Evolutionary conservation across 768 basidiomycete species (phyloP).

Genomic region (Atractiella rhizophila): DNA sequence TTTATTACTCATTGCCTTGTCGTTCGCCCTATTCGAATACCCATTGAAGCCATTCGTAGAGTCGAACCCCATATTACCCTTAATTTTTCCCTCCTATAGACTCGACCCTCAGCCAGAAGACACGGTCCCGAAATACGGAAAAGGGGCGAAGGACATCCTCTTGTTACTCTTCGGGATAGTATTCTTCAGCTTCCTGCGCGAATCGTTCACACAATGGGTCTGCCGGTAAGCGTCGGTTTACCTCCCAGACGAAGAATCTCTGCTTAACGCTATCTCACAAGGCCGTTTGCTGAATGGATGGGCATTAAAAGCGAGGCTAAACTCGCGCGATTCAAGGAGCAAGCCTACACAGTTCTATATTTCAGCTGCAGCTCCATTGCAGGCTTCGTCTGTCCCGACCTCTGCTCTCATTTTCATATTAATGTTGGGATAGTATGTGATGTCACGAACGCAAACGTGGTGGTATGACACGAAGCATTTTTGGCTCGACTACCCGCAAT

Average conservation of each 20-base stretch:
- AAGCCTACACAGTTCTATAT: constrained; percentile 64
- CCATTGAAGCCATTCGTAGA: too few species aligned
- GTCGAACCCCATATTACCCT: constrained; percentile 52
- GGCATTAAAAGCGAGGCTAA: constrained; percentile 44
- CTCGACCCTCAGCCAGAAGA: constrained; percentile 32
- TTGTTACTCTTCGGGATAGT: constrained; percentile 67
- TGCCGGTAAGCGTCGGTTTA: too few species aligned
- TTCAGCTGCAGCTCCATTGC: constrained; percentile 42
- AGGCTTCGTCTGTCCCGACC: constrained; percentile 41
- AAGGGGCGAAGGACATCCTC: constrained; percentile 47
- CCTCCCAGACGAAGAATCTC: too few species aligned
- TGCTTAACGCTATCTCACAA: too few species aligned
- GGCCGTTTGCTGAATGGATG: constrained; percentile 41
- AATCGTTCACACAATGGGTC: constrained; percentile 41
- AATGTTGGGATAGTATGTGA: constrained; percentile 37
- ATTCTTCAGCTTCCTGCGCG: constrained; percentile 69
- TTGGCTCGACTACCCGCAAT: constrained; percentile 35
- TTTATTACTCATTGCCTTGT: too few species aligned
- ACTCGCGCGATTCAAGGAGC: constrained; percentile 67
- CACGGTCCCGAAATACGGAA: constrained; percentile 28
- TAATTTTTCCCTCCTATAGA: constrained; percentile 49
- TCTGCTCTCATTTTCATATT: background rate
- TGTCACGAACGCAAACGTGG: constrained; percentile 53
- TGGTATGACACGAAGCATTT: constrained; percentile 65
- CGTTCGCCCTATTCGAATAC: too few species aligned